A percentile compares a stretch with the other conserved stretches of the same genome.
Evolutionary conservation across 768 basidiomycete genomes (phyloP).

Genomic region (Tricholoma sp.): DNA sequence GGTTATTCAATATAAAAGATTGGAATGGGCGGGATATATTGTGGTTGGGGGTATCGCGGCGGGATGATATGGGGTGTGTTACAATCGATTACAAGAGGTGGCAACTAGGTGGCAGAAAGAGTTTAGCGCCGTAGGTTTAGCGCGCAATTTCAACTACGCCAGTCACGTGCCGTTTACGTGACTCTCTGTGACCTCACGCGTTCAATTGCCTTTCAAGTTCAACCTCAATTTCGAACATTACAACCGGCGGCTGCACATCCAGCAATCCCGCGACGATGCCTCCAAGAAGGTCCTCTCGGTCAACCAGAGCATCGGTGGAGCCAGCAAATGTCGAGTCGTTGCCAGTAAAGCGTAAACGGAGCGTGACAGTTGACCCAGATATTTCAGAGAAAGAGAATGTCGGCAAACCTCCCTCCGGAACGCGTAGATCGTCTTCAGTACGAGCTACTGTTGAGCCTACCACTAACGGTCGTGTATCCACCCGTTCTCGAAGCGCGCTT

Average conservation of each 20-base stretch:
- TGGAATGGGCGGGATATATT: no score
- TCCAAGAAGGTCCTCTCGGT: conserved; percentile 63
- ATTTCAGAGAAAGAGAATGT: conserved; percentile 42
- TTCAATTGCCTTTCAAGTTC: not conserved
- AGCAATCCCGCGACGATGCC: conserved; percentile 40
- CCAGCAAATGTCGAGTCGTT: conserved; percentile 27
- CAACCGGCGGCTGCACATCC: not conserved
- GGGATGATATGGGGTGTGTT: no score
- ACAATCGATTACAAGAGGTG: no score
- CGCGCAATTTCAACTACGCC: no score
- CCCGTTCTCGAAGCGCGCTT: conserved; percentile 38
- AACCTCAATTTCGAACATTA: no score
- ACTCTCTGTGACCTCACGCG: conserved; percentile 19
- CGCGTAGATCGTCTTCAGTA: conserved; percentile 31
- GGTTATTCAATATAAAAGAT: no score
- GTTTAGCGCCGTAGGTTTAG: no score
- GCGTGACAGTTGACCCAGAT: conserved; percentile 33
- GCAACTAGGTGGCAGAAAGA: no score
- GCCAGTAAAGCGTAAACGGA: conserved; percentile 56
- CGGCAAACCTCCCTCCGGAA: conserved; percentile 34
- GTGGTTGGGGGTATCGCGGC: no score
- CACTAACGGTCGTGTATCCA: conserved; percentile 28
- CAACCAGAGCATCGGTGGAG: conserved; percentile 43
- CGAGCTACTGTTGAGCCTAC: conserved; percentile 27
- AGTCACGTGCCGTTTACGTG: not conserved